phyloP scores from a whole-genome alignment of 129 eudicot genomes.

The Lonicera japonica region DNA sequence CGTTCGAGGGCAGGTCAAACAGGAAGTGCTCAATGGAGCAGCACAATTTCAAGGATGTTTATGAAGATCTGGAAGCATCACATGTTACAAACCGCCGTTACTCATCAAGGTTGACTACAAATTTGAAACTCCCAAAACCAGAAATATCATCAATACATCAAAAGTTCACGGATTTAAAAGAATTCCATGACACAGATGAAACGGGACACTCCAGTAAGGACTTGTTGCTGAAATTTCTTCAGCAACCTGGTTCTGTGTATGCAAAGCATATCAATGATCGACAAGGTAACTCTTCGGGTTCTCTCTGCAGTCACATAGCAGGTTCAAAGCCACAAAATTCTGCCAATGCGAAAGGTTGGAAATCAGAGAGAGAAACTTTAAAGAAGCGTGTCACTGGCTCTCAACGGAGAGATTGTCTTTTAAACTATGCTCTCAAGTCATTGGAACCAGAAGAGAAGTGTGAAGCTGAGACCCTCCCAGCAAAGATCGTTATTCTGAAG shows the following conservation, averaged over 20 bases:
- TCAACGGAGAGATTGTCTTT: conserved; percentile 26
- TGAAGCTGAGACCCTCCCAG: conserved; percentile 36
- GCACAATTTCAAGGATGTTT: conserved; percentile 69
- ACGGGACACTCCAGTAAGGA: conserved; percentile 50
- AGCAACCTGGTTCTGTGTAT: conserved; percentile 48
- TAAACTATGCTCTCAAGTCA: conserved; percentile 22
- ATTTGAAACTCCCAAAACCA: conserved; percentile 27
- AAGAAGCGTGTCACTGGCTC: conserved; percentile 28
- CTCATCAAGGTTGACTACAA: conserved; percentile 29
- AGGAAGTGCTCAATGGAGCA: conserved; percentile 38
- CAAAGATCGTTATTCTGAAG: conserved; percentile 60
- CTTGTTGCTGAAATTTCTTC: conserved; percentile 50
- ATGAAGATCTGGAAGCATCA: conserved; percentile 72
- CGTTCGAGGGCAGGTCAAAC: conserved; percentile 18
- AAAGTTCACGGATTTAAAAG: conserved; percentile 41
- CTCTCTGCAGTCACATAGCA: conserved; percentile 41
- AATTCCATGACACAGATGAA: conserved; percentile 40
- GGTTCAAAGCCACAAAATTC: conserved; percentile 47
- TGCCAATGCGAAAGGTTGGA: conserved; percentile 41
- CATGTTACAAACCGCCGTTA: conserved; percentile 31
- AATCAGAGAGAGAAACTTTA: conserved; percentile 30
- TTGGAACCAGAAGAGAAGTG: conserved; percentile 26
- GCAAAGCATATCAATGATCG: conserved; percentile 39
- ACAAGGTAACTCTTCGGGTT: conserved; percentile 33
- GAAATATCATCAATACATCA: conserved; percentile 52